A percentile compares a stretch with the other conserved stretches of the same genome.
phyloP scores from a whole-genome alignment of 2,329 filamentous ascomycete genomes.

The Apiospora pterosperma region DNA sequence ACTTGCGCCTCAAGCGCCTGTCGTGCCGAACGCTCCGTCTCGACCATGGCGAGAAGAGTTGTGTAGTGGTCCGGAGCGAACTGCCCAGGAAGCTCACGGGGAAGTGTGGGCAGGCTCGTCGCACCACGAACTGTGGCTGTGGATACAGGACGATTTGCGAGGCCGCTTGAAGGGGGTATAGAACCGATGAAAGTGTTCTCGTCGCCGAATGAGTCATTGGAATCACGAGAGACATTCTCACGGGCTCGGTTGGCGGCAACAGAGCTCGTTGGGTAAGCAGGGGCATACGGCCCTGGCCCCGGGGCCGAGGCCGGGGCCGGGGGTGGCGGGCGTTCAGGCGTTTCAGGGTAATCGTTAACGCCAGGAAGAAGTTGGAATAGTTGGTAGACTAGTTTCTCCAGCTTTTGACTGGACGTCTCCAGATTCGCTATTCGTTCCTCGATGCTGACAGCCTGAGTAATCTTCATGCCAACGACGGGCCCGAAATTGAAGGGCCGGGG shows the following conservation, averaged over 20 bases:
- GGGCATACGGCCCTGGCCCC: slow-evolving; percentile 15
- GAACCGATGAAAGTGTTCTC: slow-evolving; percentile 42
- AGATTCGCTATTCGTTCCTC: slow-evolving; percentile 50
- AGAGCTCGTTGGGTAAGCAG: not conserved
- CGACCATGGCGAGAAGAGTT: slow-evolving; percentile 48
- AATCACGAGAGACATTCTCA: slow-evolving; percentile 35
- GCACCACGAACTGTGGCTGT: slow-evolving; percentile 46
- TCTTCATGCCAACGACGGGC: slow-evolving; percentile 50
- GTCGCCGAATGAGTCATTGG: slow-evolving; percentile 45
- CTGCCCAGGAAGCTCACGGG: slow-evolving; percentile 26
- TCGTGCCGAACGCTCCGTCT: slow-evolving; percentile 54
- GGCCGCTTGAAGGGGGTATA: slow-evolving; percentile 22
- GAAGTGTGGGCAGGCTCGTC: slow-evolving; percentile 40
- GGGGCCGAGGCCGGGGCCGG: slow-evolving; percentile 18
- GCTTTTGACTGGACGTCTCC: slow-evolving; percentile 47
- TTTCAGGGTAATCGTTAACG: slow-evolving; percentile 30
- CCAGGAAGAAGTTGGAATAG: slow-evolving; percentile 44
- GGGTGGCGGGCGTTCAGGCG: slow-evolving; percentile 22
- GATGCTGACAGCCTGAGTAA: slow-evolving; percentile 51
- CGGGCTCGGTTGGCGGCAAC: slow-evolving; percentile 11
- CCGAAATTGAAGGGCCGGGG: slow-evolving; percentile 55
- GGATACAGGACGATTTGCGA: slow-evolving; percentile 36
- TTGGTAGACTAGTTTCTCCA: slow-evolving; percentile 51
- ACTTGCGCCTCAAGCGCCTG: slow-evolving; percentile 55
- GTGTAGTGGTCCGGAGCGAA: slow-evolving; percentile 46